Evolutionary conservation across 83 land plant species (phyloP).

Genomic region (Isoetes engelmannii): DNA sequence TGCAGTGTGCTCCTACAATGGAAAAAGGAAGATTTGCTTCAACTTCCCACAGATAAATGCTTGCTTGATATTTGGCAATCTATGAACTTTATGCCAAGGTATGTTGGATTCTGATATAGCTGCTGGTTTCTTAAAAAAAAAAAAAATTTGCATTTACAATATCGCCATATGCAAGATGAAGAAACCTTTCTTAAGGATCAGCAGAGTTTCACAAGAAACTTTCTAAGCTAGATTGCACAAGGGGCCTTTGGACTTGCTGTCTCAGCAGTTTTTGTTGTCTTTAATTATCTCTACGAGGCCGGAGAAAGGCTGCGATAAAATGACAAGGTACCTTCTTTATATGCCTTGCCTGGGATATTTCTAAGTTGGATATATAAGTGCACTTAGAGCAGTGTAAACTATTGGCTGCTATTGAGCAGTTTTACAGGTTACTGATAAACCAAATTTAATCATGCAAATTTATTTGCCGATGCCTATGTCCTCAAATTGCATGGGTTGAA

Average conservation of each 20-base stretch:
- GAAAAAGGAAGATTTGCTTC: constrained; percentile 60
- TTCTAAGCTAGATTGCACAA: constrained; percentile 84
- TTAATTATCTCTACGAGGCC: constrained; percentile 52
- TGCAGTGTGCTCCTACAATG: constrained; percentile 68
- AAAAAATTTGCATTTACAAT: background rate
- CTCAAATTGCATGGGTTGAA: too few relatives aligned
- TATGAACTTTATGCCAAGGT: constrained; percentile 97
- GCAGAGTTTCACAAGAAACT: constrained; percentile 89
- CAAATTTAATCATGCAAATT: too few relatives aligned
- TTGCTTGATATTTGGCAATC: constrained; percentile 75
- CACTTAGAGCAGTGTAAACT: too few relatives aligned
- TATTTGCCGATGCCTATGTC: too few relatives aligned
- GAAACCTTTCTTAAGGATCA: constrained; percentile 80
- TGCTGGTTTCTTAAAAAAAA: background rate
- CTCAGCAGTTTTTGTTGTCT: constrained; percentile 51
- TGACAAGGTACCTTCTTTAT: too few relatives aligned
- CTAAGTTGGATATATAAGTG: too few relatives aligned
- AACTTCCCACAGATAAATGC: constrained; percentile 77
- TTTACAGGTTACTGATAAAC: too few relatives aligned
- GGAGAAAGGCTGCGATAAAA: too few relatives aligned
- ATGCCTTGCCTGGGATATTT: too few relatives aligned
- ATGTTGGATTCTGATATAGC: background rate
- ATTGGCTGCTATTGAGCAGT: too few relatives aligned
- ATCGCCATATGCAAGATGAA: constrained; percentile 55
- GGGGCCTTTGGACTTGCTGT: constrained; percentile 78